These are phyloP conservation scores for Aspergillus persii DNA, from an alignment of 2,329 filamentous ascomycete species.

Conservation along the genomic window DNA sequence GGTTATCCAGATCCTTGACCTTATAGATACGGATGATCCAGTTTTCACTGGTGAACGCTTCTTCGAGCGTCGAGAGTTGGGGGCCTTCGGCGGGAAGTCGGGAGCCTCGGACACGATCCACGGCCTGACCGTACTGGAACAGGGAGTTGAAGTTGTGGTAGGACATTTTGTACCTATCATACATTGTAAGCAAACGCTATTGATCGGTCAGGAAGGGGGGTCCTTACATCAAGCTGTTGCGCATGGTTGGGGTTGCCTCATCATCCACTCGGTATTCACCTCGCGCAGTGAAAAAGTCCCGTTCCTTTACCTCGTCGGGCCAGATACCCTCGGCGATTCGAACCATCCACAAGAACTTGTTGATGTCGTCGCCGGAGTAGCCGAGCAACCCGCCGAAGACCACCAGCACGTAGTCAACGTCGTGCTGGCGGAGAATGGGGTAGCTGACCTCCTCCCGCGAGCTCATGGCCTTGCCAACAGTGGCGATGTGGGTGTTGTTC, in stretches of 20 bases:
- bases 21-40: conserved; percentile 99
- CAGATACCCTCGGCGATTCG: conserved; percentile 98
- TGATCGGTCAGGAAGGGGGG: neutral
- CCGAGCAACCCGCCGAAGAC: conserved; percentile 95
- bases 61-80: conserved; percentile 82
- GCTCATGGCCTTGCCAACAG: conserved; percentile 98
- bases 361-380: conserved; percentile 98
- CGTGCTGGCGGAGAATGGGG: conserved; percentile 95
- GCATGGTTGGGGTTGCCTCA: conserved; percentile 94
- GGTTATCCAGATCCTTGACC: conserved; percentile 97
- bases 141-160: conserved; percentile 96
- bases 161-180: conserved; percentile 95
- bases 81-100: conserved; percentile 81
- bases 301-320: conserved; percentile 98
- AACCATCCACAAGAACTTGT: conserved; percentile 99
- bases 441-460: conserved; percentile 97
- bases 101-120: conserved; percentile 81
- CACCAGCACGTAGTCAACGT: conserved; percentile 97
- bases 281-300: conserved; percentile 88
- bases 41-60: conserved; percentile 98
- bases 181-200: conserved; percentile 19
- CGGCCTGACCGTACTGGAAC: conserved; percentile 86
- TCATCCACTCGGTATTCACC: conserved; percentile 95
- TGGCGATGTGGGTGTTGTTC: conserved; percentile 99
- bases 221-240: conserved; percentile 95